phyloP scores from a whole-genome alignment of 2,329 filamentous ascomycete species.

The Blumeria graminis region DNA sequence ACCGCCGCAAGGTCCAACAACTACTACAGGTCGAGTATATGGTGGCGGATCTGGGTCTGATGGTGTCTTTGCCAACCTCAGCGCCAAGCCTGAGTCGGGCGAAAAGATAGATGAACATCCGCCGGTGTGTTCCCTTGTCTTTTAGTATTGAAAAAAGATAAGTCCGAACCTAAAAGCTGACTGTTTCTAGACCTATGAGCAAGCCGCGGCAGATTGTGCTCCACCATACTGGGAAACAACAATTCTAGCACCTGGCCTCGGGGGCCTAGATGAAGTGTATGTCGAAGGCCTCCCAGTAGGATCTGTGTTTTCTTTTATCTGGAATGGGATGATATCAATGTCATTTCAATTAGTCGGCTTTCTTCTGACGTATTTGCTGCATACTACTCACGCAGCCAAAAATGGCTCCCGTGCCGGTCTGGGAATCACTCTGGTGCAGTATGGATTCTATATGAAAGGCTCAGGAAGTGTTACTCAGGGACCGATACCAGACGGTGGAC shows the following conservation, averaged over 20 bases:
- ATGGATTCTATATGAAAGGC: slow-evolving; percentile 84
- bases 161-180: slow-evolving; percentile 1
- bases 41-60: slow-evolving; percentile 63
- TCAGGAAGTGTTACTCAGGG: slow-evolving; percentile 19
- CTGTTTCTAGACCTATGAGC: slow-evolving; percentile 61
- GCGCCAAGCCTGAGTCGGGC: slow-evolving; percentile 63
- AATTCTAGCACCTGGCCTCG: slow-evolving; percentile 76
- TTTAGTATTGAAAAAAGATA: neutral
- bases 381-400: slow-evolving; percentile 95
- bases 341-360: slow-evolving; percentile 95
- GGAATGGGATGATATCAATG: slow-evolving; percentile 92
- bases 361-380: slow-evolving; percentile 87
- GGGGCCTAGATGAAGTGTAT: slow-evolving; percentile 83
- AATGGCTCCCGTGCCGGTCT: slow-evolving; percentile 88
- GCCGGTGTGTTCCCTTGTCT: slow-evolving; percentile 40
- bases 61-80: slow-evolving; percentile 89
- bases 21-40: slow-evolving; percentile 25
- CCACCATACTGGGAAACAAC: slow-evolving; percentile 99
- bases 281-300: slow-evolving; percentile 88
- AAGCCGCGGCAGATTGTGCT: slow-evolving; percentile 85
- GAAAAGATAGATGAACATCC: slow-evolving; percentile 71
- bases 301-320: slow-evolving; percentile 65
- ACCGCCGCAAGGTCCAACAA: slow-evolving; percentile 10
- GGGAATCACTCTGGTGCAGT: slow-evolving; percentile 86
- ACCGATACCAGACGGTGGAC: slow-evolving; percentile 17